Base-by-base conservation (phyloP, 805 yeast species). In the Spathaspora passalidarum region DNA sequence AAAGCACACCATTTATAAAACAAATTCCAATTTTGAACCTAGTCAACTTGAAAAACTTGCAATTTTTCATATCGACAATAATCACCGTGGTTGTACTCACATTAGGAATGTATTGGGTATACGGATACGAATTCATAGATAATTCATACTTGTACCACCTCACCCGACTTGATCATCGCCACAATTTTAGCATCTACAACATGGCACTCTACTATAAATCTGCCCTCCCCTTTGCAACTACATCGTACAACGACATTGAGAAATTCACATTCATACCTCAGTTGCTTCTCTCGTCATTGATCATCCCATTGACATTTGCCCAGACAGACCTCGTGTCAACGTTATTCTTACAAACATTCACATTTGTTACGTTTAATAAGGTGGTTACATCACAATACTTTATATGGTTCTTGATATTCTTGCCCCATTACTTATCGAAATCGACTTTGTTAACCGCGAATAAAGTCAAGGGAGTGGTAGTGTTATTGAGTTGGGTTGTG, bases 361-460 rank as follows among this genome's bases (percentile, higher is more conserved):
- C 73, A 34, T 72, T 72, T 56, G 77, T 72, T 16, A 57, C 69
- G 17, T 69, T 71, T 53, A 72, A 72, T 54, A 72, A 72, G 49
- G 91, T 92, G 50, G 68, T 90, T 57, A 94, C 99, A 0, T 88
- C 97, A 1, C 99, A 94, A 68, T 94, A 94, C 65, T 94, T 94
- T 65, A 80, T 92, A 50, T 94, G 99, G 99, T 94, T 86, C 58
- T 67, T 94, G 55, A 86, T 90, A 11, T 80, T 91, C 52, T 63
- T 92, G 37, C 98, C 99, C 1, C 79, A 87, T 45, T 84, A 71
- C 56, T 60, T 89, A 6, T 70, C 83, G 2, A 59, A 66, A 7
- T 72, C 88, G 0, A 61, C 56, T 2, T 46, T 63, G 1, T 47
- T 66, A 0, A 49, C 61, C 0, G 49, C 45, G 0, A 39, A 25